These are phyloP conservation scores for Clausena lansium DNA, from an alignment of 345 rosid species.

Conservation along the genomic window DNA sequence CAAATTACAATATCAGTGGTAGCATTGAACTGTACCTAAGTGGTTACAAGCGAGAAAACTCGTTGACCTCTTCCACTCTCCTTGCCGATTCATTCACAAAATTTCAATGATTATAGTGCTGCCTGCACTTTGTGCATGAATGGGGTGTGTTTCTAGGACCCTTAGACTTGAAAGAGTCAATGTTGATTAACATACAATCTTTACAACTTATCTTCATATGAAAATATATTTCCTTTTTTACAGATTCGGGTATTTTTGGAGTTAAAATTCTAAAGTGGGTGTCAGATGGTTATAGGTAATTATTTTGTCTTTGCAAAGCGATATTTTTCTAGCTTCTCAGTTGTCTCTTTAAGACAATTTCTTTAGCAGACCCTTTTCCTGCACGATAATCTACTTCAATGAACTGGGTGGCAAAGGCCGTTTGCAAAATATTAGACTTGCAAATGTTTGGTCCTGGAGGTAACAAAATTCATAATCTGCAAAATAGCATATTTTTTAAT, in stretches of 20 bases:
- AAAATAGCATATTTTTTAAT: slow-evolving; percentile 14
- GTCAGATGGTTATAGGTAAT: slow-evolving; percentile 31
- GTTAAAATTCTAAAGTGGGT: slow-evolving; percentile 20
- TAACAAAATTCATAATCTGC: slow-evolving; percentile 22
- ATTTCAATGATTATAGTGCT: neutral
- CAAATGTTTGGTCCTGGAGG: slow-evolving; percentile 24
- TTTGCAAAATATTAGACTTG: slow-evolving; percentile 13
- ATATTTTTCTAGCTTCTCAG: slow-evolving; percentile 17
- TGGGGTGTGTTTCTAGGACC: neutral
- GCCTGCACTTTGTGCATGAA: neutral
- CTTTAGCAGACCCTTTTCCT: slow-evolving; percentile 10
- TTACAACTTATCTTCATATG: slow-evolving; percentile 8
- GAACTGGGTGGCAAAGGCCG: slow-evolving; percentile 18
- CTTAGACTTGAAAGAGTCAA: neutral
- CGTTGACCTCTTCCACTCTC: neutral
- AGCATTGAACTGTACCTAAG: too few species aligned
- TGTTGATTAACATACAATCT: neutral
- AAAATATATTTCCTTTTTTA: slow-evolving; percentile 15
- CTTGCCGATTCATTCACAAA: neutral
- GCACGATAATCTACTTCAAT: slow-evolving; percentile 25
- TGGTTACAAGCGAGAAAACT: neutral
- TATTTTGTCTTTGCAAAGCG: slow-evolving; percentile 17
- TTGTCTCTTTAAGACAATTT: slow-evolving; percentile 11
- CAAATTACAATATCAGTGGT: too few species aligned
- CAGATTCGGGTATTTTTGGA: slow-evolving; percentile 28